phyloP scores from a whole-genome alignment of 2,329 filamentous ascomycete species.

The Microdochium bolleyi region DNA sequence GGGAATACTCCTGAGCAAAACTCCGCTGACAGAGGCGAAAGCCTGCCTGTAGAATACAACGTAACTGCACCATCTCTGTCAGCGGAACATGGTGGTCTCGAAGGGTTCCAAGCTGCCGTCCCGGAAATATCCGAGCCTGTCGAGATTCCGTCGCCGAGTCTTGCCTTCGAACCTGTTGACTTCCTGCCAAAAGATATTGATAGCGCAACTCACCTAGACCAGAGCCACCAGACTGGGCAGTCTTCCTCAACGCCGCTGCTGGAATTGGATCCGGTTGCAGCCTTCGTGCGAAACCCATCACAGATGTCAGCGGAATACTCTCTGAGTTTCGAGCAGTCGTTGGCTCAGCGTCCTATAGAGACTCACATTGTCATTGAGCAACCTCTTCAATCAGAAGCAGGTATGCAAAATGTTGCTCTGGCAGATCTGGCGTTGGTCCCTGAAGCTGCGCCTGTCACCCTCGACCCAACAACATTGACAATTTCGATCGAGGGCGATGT shows the following conservation, averaged over 20 bases:
- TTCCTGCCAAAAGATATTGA: background rate
- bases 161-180: background rate
- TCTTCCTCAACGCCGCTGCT: background rate
- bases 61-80: background rate
- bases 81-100: background rate
- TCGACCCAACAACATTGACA: slow-evolving; percentile 19
- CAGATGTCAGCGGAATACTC: background rate
- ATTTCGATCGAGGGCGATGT: slow-evolving; percentile 20
- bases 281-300: background rate
- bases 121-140: background rate
- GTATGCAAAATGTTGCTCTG: background rate
- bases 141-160: background rate
- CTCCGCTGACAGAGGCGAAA: background rate
- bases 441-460: slow-evolving; percentile 15
- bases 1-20: background rate
- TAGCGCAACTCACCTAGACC: background rate
- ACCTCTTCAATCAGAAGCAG: background rate
- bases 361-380: background rate
- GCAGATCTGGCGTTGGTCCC: background rate
- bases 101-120: background rate
- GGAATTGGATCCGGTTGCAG: background rate
- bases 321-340: background rate
- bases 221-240: background rate
- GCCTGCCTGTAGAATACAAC: background rate
- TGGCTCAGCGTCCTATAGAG: background rate